phyloP scores from a whole-genome alignment of 495 filamentous ascomycete species.

The Penicillium crystallinum region DNA sequence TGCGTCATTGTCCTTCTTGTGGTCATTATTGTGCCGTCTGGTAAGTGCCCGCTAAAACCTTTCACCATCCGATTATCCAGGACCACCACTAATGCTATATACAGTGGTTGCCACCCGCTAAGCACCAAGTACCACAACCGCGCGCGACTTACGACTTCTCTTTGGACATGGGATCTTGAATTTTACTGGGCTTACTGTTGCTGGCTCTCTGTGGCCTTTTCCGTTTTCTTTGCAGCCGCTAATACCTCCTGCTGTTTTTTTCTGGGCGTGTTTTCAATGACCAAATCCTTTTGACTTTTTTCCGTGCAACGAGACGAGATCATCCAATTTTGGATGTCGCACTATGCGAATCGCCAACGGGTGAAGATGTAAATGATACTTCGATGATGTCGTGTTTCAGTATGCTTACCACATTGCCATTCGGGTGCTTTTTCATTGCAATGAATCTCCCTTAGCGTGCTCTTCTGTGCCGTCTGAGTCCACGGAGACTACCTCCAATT shows the following conservation, averaged over 20 bases:
- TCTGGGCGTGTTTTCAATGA: conserved; percentile 42
- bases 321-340: conserved; percentile 21
- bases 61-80: background rate
- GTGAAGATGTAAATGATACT: conserved; percentile 48
- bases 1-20: conserved; percentile 84
- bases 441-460: conserved; percentile 10
- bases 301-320: conserved; percentile 30
- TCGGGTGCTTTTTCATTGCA: conserved; percentile 11
- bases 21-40: conserved; percentile 81
- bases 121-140: conserved; percentile 25
- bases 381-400: conserved; percentile 36
- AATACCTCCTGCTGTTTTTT: conserved; percentile 42
- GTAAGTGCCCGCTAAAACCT: conserved; percentile 41
- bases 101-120: conserved; percentile 27
- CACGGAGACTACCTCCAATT: too few relatives aligned
- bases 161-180: conserved; percentile 29
- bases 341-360: conserved; percentile 26
- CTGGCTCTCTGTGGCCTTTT: conserved; percentile 27
- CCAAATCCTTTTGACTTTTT: conserved; percentile 32
- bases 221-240: conserved; percentile 37
- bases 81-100: conserved; percentile 14
- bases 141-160: conserved; percentile 26
- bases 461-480: too few relatives aligned
- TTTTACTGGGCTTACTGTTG: conserved; percentile 29
- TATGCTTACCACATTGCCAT: conserved; percentile 24